Percentiles rank a stretch among this genome's conserved stretches.
Evolutionary conservation across 2,329 filamentous ascomycete genomes (phyloP).

Genomic region (Aureobasidium sp.): DNA sequence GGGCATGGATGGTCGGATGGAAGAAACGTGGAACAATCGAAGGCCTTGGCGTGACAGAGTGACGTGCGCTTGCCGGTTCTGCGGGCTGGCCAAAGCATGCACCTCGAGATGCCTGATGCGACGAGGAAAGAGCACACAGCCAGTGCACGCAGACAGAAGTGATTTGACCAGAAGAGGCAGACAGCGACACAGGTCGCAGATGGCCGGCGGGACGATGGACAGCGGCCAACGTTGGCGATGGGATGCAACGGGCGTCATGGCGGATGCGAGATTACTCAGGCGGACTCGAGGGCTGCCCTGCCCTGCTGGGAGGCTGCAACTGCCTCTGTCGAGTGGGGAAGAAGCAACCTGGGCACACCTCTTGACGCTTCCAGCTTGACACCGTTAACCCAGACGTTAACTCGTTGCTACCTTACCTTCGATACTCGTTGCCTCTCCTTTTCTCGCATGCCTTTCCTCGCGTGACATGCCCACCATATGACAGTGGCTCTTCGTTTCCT

Average conservation of each 20-base stretch:
- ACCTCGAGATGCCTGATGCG: not conserved
- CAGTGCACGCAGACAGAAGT: not conserved
- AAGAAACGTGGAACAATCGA: constrained; percentile 4
- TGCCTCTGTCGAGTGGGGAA: constrained; percentile 1
- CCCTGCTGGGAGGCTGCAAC: not conserved
- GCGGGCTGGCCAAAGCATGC: constrained; percentile 1
- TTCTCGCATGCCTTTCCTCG: constrained; percentile 7
- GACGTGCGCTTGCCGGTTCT: not conserved
- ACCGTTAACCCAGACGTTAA: constrained; percentile 12
- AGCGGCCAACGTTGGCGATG: not conserved
- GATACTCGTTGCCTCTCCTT: constrained; percentile 13
- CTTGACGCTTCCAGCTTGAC: constrained; percentile 12
- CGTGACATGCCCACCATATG: constrained; percentile 14
- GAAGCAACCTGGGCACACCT: constrained; percentile 2
- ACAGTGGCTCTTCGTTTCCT: constrained; percentile 11
- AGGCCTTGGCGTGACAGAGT: not conserved
- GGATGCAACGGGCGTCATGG: not conserved
- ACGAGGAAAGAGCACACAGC: not conserved
- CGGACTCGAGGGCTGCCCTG: not conserved
- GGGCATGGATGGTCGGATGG: constrained; percentile 3
- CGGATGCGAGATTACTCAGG: constrained; percentile 5
- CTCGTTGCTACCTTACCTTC: not conserved
- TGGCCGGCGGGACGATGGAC: not conserved
- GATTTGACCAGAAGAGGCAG: not conserved
- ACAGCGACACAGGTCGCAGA: not conserved